Percentiles rank a stretch among this genome's conserved stretches.
These are phyloP conservation scores for Pyrenochaeta sp. DNA, from an alignment of 2,329 filamentous ascomycete genomes.

Conservation along the genomic window DNA sequence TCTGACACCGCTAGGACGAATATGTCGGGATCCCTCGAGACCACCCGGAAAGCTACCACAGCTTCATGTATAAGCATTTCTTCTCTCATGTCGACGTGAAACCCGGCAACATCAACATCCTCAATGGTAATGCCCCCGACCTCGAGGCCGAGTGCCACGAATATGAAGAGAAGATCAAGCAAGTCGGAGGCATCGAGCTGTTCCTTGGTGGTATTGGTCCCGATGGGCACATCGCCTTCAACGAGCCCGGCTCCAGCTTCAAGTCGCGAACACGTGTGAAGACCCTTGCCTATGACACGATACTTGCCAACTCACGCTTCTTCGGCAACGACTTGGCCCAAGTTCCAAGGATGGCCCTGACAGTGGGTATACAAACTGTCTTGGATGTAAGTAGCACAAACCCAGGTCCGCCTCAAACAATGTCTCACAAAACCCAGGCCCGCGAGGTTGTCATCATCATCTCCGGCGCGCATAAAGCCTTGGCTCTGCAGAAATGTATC, in stretches of 20 bases:
- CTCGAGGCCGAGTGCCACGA: conserved; percentile 78
- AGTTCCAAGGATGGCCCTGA: conserved; percentile 83
- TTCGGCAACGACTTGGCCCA: conserved; percentile 76
- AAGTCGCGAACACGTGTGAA: conserved; percentile 82
- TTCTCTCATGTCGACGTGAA: conserved; percentile 85
- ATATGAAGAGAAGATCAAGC: conserved; percentile 80
- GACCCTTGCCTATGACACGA: conserved; percentile 86
- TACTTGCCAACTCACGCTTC: conserved; percentile 84
- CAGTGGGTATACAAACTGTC: conserved; percentile 84
- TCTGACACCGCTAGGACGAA: conserved; percentile 68
- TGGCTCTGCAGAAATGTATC: conserved; percentile 80
- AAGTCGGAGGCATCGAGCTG: conserved; percentile 79
- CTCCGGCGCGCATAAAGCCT: conserved; percentile 79
- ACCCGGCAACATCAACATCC: conserved; percentile 82
- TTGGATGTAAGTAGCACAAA: conserved; percentile 62
- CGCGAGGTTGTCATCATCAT: conserved; percentile 85
- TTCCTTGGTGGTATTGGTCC: conserved; percentile 86
- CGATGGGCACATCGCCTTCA: conserved; percentile 90
- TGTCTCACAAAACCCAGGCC: conserved; percentile 53
- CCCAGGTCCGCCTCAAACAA: conserved; percentile 9
- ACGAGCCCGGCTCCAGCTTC: conserved; percentile 83
- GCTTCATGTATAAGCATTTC: conserved; percentile 93
- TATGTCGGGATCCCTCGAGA: conserved; percentile 84
- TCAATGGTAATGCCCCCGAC: conserved; percentile 80
- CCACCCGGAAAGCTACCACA: conserved; percentile 86